Conservation (phyloP, 2,329 filamentous ascomycete species). For the Ophiocordyceps australis region DNA sequence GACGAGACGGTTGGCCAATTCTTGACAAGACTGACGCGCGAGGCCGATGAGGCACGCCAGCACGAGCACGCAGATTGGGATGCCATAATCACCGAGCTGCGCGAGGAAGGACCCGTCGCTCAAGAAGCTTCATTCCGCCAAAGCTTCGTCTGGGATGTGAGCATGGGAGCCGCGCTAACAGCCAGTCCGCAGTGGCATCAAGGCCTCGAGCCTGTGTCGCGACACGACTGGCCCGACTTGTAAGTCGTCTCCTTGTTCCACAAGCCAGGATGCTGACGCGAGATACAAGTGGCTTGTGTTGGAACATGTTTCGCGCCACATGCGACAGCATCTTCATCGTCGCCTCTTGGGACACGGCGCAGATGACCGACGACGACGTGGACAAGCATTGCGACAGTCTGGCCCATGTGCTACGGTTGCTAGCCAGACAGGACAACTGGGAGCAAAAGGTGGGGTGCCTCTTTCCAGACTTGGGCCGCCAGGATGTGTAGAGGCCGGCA, state of each 20-base stretch:
- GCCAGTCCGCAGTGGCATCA: constrained; percentile 6
- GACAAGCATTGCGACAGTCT: constrained; percentile 12
- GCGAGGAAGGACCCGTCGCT: constrained; percentile 13
- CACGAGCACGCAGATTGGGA: constrained; percentile 17
- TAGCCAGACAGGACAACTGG: constrained; percentile 11
- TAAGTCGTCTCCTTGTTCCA: constrained; percentile 6
- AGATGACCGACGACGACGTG: constrained; percentile 14
- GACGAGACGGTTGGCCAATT: constrained; percentile 11
- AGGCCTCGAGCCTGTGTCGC: constrained; percentile 12
- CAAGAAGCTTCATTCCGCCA: constrained; percentile 16
- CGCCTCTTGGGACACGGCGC: constrained; percentile 20
- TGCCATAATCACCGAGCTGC: constrained; percentile 10
- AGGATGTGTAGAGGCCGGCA: no score
- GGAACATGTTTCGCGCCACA: constrained; percentile 19
- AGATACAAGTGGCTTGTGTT: constrained; percentile 14
- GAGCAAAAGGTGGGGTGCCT: constrained; percentile 2
- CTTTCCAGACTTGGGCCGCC: neutral
- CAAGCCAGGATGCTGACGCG: neutral
- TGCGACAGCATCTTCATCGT: constrained; percentile 14
- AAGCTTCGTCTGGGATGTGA: constrained; percentile 19
- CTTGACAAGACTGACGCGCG: constrained; percentile 8
- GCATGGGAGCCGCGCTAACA: constrained; percentile 9
- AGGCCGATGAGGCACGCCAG: constrained; percentile 8
- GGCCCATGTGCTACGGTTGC: constrained; percentile 11
- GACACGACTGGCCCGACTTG: constrained; percentile 20